These are phyloP conservation scores for Aspergillus baeticus DNA, from an alignment of 495 filamentous ascomycete species.

Conservation along the genomic window DNA sequence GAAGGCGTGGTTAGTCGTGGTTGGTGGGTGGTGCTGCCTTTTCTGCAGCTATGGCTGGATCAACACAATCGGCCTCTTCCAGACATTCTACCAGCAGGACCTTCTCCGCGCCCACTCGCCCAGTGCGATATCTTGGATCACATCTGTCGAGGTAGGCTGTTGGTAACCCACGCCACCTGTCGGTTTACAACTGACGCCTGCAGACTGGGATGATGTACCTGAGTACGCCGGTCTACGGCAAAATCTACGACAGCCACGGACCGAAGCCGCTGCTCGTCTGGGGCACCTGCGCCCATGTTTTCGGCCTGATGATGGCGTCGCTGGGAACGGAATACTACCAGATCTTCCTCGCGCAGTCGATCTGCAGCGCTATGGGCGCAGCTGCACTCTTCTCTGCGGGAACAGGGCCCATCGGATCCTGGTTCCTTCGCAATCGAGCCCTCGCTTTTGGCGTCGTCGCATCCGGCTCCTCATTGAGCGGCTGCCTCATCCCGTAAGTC, in stretches of 20 bases:
- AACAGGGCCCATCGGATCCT: slow-evolving; percentile 58
- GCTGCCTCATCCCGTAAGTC: slow-evolving; percentile 12
- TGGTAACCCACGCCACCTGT: too few relatives aligned
- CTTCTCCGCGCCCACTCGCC: slow-evolving; percentile 48
- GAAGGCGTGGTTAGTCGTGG: not conserved
- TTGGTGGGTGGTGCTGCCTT: not conserved
- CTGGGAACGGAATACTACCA: slow-evolving; percentile 49
- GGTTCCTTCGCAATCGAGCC: slow-evolving; percentile 66
- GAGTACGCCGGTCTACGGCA: slow-evolving; percentile 60
- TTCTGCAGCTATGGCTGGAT: slow-evolving; percentile 30
- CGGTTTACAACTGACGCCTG: too few relatives aligned
- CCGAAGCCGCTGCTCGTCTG: slow-evolving; percentile 58
- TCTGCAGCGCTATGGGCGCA: slow-evolving; percentile 51
- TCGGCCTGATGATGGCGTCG: slow-evolving; percentile 71
- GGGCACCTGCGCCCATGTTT: slow-evolving; percentile 59
- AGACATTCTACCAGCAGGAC: slow-evolving; percentile 55
- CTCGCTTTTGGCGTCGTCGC: slow-evolving; percentile 67
- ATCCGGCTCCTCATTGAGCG: slow-evolving; percentile 48
- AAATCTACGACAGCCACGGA: slow-evolving; percentile 73
- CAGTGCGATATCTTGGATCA: slow-evolving; percentile 59
- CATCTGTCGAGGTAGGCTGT: slow-evolving; percentile 43
- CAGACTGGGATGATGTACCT: not conserved
- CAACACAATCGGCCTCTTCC: slow-evolving; percentile 25
- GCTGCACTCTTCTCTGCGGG: slow-evolving; percentile 61
- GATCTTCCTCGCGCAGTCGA: slow-evolving; percentile 41